phyloP scores from a whole-genome alignment of 495 filamentous ascomycete species.

The Lophiostoma macrostomum region DNA sequence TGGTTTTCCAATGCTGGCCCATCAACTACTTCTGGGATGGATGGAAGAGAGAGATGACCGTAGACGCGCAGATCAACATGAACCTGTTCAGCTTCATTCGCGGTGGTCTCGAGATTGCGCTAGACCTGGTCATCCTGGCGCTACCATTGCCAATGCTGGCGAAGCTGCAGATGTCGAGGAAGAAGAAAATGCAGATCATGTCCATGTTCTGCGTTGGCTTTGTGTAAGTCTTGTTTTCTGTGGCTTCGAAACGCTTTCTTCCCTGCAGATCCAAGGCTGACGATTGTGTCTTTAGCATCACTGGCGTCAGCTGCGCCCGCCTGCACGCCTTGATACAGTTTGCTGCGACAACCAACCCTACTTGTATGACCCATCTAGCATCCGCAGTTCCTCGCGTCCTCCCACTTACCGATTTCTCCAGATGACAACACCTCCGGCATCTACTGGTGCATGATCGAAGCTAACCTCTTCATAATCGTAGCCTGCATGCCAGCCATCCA shows the following conservation, averaged over 20 bases:
- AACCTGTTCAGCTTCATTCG: conserved; percentile 2
- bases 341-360: not conserved
- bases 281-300: too few species aligned
- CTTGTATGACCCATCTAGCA: too few species aligned
- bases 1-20: conserved; percentile 43
- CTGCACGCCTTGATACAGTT: not conserved
- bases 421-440: conserved; percentile 2
- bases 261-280: not conserved
- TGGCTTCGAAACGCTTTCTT: not conserved
- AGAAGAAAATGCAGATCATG: conserved; percentile 8
- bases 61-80: too few species aligned
- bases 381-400: too few species aligned
- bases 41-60: conserved; percentile 35
- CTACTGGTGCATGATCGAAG: conserved; percentile 9
- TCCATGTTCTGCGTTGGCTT: conserved; percentile 16
- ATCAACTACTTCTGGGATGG: conserved; percentile 40
- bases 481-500: conserved; percentile 15
- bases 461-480: conserved; percentile 3
- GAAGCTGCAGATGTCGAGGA: not conserved
- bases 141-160: not conserved
- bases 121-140: conserved; percentile 4
- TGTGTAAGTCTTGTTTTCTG: not conserved
- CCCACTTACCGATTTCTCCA: too few species aligned
- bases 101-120: conserved; percentile 1
- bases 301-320: conserved; percentile 6